Evolutionary conservation across 495 filamentous ascomycete species (phyloP).

Genomic region (Aspergillus saccharolyticus): DNA sequence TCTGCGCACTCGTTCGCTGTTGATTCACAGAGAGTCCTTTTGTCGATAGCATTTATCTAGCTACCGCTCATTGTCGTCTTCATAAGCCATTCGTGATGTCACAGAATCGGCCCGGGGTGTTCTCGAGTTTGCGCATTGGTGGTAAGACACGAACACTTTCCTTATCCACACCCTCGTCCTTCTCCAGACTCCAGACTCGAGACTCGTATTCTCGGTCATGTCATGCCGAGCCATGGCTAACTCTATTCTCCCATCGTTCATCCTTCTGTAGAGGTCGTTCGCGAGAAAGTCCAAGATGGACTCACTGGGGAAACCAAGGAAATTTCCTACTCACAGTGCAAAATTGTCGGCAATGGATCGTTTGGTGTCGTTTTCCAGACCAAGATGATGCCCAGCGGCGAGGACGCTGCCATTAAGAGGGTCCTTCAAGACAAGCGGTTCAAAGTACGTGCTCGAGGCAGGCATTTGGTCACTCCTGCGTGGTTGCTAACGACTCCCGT

Average conservation of each 20-base stretch:
- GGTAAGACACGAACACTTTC: constrained; percentile 48
- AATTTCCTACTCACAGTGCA: constrained; percentile 97
- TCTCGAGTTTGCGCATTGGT: constrained; percentile 76
- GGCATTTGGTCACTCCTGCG: neutral
- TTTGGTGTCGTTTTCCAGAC: constrained; percentile 99
- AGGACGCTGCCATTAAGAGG: constrained; percentile 98
- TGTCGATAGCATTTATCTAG: constrained; percentile 28
- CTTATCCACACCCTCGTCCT: constrained; percentile 13
- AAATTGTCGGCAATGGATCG: constrained; percentile 99
- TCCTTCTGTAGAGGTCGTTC: constrained; percentile 73
- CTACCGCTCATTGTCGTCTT: constrained; percentile 16
- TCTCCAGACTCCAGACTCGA: no score
- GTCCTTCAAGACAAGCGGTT: constrained; percentile 98
- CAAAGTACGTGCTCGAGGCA: constrained; percentile 59
- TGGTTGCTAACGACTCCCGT: constrained; percentile 33
- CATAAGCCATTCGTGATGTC: constrained; percentile 51
- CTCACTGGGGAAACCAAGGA: constrained; percentile 92
- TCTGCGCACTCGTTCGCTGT: constrained; percentile 38
- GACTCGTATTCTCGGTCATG: no score
- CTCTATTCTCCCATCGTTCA: constrained; percentile 1
- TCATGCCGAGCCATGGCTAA: constrained; percentile 8
- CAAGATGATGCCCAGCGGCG: constrained; percentile 91
- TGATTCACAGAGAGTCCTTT: constrained; percentile 45
- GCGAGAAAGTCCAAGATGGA: constrained; percentile 98
- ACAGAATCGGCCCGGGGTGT: constrained; percentile 69